phyloP scores from a whole-genome alignment of 495 filamentous ascomycete species.

The Polyplosphaeria fusca region DNA sequence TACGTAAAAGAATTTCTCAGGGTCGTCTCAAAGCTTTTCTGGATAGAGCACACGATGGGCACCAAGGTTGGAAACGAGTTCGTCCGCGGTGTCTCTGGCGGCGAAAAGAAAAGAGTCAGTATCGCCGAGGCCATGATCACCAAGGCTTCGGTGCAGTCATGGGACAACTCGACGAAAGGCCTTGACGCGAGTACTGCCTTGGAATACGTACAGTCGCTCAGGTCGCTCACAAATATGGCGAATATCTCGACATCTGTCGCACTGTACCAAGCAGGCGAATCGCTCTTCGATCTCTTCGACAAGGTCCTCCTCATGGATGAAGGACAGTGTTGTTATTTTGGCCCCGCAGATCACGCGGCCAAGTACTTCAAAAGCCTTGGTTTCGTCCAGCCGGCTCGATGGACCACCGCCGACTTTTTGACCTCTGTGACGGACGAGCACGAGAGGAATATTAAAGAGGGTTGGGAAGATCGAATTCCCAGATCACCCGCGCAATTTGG shows the following conservation, averaged over 20 bases:
- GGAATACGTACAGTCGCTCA: slow-evolving; percentile 61
- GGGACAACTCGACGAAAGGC: slow-evolving; percentile 69
- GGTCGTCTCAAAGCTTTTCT: slow-evolving; percentile 72
- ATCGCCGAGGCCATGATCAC: slow-evolving; percentile 69
- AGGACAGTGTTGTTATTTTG: slow-evolving; percentile 64
- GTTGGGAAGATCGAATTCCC: slow-evolving; percentile 60
- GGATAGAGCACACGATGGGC: slow-evolving; percentile 65
- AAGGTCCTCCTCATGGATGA: slow-evolving; percentile 69
- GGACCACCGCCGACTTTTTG: slow-evolving; percentile 68
- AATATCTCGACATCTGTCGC: slow-evolving; percentile 60
- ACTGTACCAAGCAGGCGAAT: slow-evolving; percentile 70
- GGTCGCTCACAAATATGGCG: slow-evolving; percentile 61
- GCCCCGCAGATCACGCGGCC: slow-evolving; percentile 54
- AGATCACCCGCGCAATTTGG: slow-evolving; percentile 58
- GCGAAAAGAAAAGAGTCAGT: slow-evolving; percentile 70
- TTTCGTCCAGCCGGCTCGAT: slow-evolving; percentile 57
- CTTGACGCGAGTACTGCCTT: slow-evolving; percentile 66
- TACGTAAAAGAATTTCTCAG: slow-evolving; percentile 66
- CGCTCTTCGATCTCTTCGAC: slow-evolving; percentile 66
- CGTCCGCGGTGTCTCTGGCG: slow-evolving; percentile 66
- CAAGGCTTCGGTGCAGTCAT: slow-evolving; percentile 61
- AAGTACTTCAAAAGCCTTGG: slow-evolving; percentile 63
- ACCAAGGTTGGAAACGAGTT: slow-evolving; percentile 68
- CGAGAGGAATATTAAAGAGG: slow-evolving; percentile 56
- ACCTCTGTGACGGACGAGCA: slow-evolving; percentile 64